Conservation (phyloP, 2,329 filamentous ascomycete genomes). For the Sordariomycetes sp. region DNA sequence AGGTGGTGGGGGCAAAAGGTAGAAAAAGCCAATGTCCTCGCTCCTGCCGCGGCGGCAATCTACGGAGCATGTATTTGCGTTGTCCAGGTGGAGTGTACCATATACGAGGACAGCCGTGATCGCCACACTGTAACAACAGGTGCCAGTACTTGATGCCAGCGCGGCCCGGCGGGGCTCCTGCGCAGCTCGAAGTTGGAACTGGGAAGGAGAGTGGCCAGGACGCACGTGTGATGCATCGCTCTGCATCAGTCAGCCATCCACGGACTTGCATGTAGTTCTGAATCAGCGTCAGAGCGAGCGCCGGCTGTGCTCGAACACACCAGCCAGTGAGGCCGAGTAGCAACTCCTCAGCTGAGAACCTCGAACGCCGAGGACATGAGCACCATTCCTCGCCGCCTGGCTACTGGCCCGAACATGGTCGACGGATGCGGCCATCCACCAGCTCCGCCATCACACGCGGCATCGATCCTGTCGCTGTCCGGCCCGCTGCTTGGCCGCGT, state of each 20-base stretch:
- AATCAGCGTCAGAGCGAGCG: not conserved
- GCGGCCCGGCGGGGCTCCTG: no score
- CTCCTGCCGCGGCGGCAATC: not conserved
- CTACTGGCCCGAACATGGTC: not conserved
- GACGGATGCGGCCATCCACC: not conserved
- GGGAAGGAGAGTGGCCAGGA: no score
- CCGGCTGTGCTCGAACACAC: not conserved
- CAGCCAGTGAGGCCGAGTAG: not conserved
- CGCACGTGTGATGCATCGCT: no score
- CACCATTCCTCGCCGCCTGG: not conserved
- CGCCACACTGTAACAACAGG: not conserved
- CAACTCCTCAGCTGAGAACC: not conserved
- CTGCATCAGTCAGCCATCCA: not conserved
- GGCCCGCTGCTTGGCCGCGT: not conserved
- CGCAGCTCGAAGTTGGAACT: no score
- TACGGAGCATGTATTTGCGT: not conserved
- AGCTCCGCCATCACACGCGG: not conserved
- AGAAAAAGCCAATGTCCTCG: not conserved
- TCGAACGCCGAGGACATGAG: not conserved
- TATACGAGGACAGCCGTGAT: not conserved
- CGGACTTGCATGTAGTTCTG: not conserved
- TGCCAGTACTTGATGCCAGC: not conserved
- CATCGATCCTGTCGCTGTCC: not conserved
- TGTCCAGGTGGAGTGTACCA: not conserved
- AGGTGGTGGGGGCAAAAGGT: not conserved